These are phyloP conservation scores for Penicillium sp. DNA, from an alignment of 2,329 filamentous ascomycete species.

Conservation along the genomic window DNA sequence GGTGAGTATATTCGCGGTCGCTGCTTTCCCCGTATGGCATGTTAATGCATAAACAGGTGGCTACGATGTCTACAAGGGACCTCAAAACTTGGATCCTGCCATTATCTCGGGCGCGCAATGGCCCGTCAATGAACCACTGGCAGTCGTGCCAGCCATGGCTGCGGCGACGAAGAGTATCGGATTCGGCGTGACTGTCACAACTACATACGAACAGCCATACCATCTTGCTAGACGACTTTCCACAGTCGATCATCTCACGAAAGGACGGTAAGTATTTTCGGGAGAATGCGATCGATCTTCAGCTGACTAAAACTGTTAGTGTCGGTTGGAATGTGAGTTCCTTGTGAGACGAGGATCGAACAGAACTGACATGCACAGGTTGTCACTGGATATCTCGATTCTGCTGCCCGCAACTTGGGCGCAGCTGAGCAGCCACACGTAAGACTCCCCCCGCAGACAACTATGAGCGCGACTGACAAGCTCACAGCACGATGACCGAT, in stretches of 20 bases:
- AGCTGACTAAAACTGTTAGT: slow-evolving; percentile 26
- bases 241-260: slow-evolving; percentile 63
- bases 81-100: slow-evolving; percentile 56
- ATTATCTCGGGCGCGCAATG: slow-evolving; percentile 62
- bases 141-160: slow-evolving; percentile 62
- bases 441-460: not conserved
- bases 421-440: slow-evolving; percentile 50
- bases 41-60: slow-evolving; percentile 42
- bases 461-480: not conserved
- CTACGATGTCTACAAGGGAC: slow-evolving; percentile 66
- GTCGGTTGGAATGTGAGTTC: slow-evolving; percentile 53
- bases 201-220: slow-evolving; percentile 66
- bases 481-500: slow-evolving; percentile 59
- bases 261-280: slow-evolving; percentile 49
- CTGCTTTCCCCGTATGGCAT: slow-evolving; percentile 18
- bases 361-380: slow-evolving; percentile 39
- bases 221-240: slow-evolving; percentile 61
- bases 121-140: slow-evolving; percentile 66
- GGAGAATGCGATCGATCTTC: not conserved
- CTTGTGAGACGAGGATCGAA: not conserved
- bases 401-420: slow-evolving; percentile 60
- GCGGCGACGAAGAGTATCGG: slow-evolving; percentile 63
- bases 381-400: slow-evolving; percentile 65
- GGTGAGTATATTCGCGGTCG: slow-evolving; percentile 30
- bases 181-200: slow-evolving; percentile 64